Evolutionary conservation across 129 eudicot genomes (phyloP), one percentile per base, ranked within the genome.

Genomic region (Arctium minus): DNA sequence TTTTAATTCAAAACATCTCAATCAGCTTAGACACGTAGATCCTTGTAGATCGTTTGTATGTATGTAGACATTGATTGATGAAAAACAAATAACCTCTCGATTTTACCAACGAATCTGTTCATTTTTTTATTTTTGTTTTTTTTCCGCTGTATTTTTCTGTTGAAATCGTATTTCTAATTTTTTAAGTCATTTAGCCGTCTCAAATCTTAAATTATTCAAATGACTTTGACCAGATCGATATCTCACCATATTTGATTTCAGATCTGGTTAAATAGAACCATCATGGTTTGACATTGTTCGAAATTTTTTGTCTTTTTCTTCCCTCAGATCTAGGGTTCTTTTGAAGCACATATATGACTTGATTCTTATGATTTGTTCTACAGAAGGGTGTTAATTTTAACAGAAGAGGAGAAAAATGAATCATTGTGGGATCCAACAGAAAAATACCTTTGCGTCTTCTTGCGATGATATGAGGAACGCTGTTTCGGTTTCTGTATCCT

Each of bases 391-490:
- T 67, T 60, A 60, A 17, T 60, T 67, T 67, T 8, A 29, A 18
- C 71, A 22, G 70, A 76, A 33, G 46, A 11, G 46, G 40, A 17
- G 71, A 17, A 53, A 79, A 10, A 89, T 91, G 92, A 89, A 86
- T 75, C 87, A 81, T 79, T 89, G 88, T 83, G 92, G 89, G 1
- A 86, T 89, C 75, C 93, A 90, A 76, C 92, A 89, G 88, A 77
- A 77, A 10, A 89, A 80, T 68, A 73, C 88, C 13, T 80, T 87
- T 50, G 72, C 72, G 50, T 84, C 88, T 30, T 78, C 92, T 79
- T 84, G 90, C 53, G 93, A 91, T 73, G 96, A 91, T 83, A 89
- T 89, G 91, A 86, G 91, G 88, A 83, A 79, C 75, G 81, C 84
- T 50, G 89, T 79, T 72, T 73, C 84, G 0, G 83, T 89, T 39